Evolutionary conservation across 129 eudicot genomes (phyloP).

Genomic region (Saposhnikovia divaricata): DNA sequence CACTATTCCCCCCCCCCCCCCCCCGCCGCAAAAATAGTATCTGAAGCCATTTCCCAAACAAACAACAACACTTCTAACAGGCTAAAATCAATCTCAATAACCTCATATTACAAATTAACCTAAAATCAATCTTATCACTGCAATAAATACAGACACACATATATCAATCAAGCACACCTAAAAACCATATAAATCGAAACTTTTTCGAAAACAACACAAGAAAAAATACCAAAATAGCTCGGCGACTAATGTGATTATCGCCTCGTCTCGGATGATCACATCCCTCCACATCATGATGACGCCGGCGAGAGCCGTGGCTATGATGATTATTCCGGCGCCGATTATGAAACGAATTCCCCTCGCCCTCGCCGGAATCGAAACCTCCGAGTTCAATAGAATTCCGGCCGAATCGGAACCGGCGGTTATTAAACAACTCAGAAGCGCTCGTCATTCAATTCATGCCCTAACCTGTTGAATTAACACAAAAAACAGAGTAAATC

Average conservation of each 20-base stretch:
- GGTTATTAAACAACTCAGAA: conserved; percentile 56
- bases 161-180: neutral
- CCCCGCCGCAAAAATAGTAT: neutral
- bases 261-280: conserved; percentile 36
- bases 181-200: neutral
- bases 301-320: conserved; percentile 24
- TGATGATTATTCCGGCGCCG: conserved; percentile 25
- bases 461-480: neutral
- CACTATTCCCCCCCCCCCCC: too few species aligned
- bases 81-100: neutral
- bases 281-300: conserved; percentile 21
- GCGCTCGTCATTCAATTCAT: conserved; percentile 62
- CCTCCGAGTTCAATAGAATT: conserved; percentile 14
- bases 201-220: neutral
- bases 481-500: neutral
- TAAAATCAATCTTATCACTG: neutral
- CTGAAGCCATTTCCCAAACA: neutral
- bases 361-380: conserved; percentile 9
- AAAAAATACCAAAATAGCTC: conserved; percentile 8
- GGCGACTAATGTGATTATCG: conserved; percentile 15
- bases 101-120: neutral
- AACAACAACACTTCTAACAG: neutral
- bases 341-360: conserved; percentile 13
- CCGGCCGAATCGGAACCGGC: conserved; percentile 60
- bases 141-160: too few species aligned